Evolutionary conservation across 164 flowering plant genomes (phyloP).

Genomic region (Piper longum): DNA sequence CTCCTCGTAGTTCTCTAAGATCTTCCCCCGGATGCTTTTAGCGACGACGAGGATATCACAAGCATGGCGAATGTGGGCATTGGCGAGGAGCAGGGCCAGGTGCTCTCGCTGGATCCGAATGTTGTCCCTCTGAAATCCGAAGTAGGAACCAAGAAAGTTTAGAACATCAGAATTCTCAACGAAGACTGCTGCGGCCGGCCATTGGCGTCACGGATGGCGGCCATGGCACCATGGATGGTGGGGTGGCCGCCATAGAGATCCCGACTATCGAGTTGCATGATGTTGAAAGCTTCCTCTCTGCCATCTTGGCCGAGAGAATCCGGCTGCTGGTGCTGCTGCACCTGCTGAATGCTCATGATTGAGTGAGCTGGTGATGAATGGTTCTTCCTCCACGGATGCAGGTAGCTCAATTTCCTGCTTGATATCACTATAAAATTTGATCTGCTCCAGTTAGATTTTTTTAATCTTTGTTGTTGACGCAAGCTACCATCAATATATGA

Average conservation of each 20-base stretch:
- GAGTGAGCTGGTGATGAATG: background rate
- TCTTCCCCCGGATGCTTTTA: slow-evolving; percentile 44
- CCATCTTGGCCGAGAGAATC: background rate
- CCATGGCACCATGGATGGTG: slow-evolving; percentile 64
- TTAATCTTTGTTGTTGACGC: no score
- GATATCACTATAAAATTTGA: no score
- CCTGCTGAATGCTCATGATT: slow-evolving; percentile 5
- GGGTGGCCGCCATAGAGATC: slow-evolving; percentile 63
- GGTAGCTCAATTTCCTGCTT: no score
- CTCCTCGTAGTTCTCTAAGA: slow-evolving; percentile 48
- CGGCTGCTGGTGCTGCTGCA: slow-evolving; percentile 1
- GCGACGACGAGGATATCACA: slow-evolving; percentile 40
- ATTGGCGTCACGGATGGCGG: slow-evolving; percentile 44
- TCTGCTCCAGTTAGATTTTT: no score
- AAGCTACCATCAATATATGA: no score
- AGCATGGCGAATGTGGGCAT: slow-evolving; percentile 76
- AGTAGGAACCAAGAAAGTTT: slow-evolving; percentile 76
- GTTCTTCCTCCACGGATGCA: no score
- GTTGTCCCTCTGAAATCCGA: slow-evolving; percentile 80
- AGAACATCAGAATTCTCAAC: slow-evolving; percentile 36
- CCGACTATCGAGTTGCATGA: slow-evolving; percentile 39
- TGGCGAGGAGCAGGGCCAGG: slow-evolving; percentile 78
- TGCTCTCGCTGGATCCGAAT: slow-evolving; percentile 84
- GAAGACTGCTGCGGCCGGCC: slow-evolving; percentile 44
- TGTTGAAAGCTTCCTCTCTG: slow-evolving; percentile 14